Base-by-base conservation (phyloP, 306 rosid genomes). In the Morella rubra region DNA sequence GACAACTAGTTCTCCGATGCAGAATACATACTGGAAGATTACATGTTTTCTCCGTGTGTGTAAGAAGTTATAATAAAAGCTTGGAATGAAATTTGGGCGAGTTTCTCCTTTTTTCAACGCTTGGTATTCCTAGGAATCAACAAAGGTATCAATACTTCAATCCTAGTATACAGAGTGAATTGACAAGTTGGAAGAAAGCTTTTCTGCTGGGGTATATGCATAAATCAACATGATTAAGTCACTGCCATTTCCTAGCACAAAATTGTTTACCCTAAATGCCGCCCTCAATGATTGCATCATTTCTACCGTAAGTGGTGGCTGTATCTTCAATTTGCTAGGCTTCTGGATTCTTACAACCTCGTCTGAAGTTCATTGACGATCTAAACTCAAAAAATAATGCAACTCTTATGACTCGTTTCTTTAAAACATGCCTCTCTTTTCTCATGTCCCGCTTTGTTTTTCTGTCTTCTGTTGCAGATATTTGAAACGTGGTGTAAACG, bases 401-500 rank as follows among this genome's bases (percentile, higher is more conserved):
- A 44, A 41, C 45, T 44, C n/a, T 71, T 59, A 49, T 56, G 27
- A 44, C 19, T 44, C 20, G 27, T 14, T 72, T 78, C 18, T 60
- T 59, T 19, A 15, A 16, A 51, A 51, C 65, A 50, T 59, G 40
- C 56, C 16, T 10, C 77, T 46, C 19, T 40, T 73, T 66, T 83
- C 51, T 58, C 54, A 71, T 46, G 7, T 44, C 8, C 73, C 44
- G 11, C 45, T 76, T 80, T 67, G 72, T 44, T 87, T 82, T 62
- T 52, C 55, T 37, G 52, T 81, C 75, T 11, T 59, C 51, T 77
- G 75, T 62, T 79, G 88, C 87, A 96, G 98, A 80, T 96, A 91
- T 86, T 76, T 96, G 85, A 96, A 91, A 87, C 89, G 98, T 51
- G 99, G 99, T 61, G 91, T 96, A 42, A 96, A 96, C 77, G 98